These are phyloP conservation scores for Phymatotrichopsis omnivora DNA, from an alignment of 2,329 filamentous ascomycete species.

Conservation along the genomic window DNA sequence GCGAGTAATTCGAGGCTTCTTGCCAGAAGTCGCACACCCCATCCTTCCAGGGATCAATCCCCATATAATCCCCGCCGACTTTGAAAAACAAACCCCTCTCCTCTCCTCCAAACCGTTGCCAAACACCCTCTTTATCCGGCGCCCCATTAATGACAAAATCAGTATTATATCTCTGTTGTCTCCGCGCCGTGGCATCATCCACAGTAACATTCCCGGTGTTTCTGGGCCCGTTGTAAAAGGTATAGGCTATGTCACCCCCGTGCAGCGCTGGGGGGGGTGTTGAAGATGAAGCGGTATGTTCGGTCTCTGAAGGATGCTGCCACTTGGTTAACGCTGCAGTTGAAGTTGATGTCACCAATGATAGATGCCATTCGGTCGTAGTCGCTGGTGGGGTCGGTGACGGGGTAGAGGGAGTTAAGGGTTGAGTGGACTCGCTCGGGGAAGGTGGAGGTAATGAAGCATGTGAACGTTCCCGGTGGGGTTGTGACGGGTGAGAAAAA, in stretches of 20 bases:
- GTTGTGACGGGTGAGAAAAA: too few relatives aligned
- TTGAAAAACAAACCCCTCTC: constrained; percentile 16
- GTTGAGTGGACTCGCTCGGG: too few relatives aligned
- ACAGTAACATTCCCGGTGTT: not conserved
- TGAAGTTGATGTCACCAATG: not conserved
- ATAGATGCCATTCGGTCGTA: not conserved
- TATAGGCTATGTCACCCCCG: constrained; percentile 16
- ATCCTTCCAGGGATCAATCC: constrained; percentile 16
- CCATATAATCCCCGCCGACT: constrained; percentile 10
- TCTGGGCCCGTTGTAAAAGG: constrained; percentile 15
- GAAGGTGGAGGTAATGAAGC: too few relatives aligned
- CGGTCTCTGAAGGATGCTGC: constrained; percentile 13
- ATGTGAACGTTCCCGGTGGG: too few relatives aligned
- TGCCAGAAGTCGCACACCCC: constrained; percentile 16
- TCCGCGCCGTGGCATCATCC: constrained; percentile 3
- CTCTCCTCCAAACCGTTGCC: not conserved
- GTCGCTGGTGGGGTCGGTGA: constrained; percentile 1
- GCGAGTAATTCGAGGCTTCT: too few relatives aligned
- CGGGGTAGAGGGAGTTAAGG: constrained; percentile 9
- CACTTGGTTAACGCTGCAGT: constrained; percentile 12
- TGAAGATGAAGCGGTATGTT: constrained; percentile 21
- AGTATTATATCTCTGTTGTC: constrained; percentile 19
- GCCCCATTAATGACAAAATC: constrained; percentile 14
- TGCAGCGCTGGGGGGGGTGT: constrained; percentile 19
- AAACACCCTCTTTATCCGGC: constrained; percentile 10